Percentiles rank a stretch among this genome's conserved stretches.
These are phyloP conservation scores for Triticum aestivum DNA, from an alignment of 176 grass and related monocot species.

Conservation along the genomic window IWGSC_CS_RefSeq_v2.1 NC_057813.1:738689525-738690024, in stretches of 20 bases:
- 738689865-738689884: not conserved
- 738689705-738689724: too few species aligned
- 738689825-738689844: not conserved
- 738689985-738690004: not conserved
- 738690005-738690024: not conserved
- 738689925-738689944: constrained; percentile 46
- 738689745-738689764: not conserved
- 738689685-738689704: too few species aligned
- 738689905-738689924: not conserved
- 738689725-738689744: not conserved
- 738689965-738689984: constrained; percentile 43
- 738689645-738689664: not conserved
- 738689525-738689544: not conserved
- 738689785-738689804: not conserved
- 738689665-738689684: too few species aligned
- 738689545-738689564: not conserved
- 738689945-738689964: constrained; percentile 36
- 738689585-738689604: constrained; percentile 17
- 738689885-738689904: constrained; percentile 18
- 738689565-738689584: constrained; percentile 2
- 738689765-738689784: too few species aligned
- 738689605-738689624: not conserved
- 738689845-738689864: not conserved
- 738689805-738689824: not conserved
- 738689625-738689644: not conserved